Evolutionary conservation across 768 basidiomycete genomes (phyloP).

Genomic region (Mycena maculata): DNA sequence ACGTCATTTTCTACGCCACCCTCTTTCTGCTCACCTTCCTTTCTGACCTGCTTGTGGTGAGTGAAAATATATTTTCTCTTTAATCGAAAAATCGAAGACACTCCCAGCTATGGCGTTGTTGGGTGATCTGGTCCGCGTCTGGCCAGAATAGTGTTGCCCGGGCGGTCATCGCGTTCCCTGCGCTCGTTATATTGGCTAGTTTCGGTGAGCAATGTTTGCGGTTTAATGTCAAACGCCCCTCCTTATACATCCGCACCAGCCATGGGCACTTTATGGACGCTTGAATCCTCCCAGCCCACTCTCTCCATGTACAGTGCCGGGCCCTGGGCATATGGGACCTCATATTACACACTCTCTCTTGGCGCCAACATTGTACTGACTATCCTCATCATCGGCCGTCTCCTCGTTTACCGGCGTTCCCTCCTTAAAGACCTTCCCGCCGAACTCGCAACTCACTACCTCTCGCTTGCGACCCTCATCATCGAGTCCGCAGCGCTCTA

Average conservation of each 20-base stretch:
- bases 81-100: too few relatives aligned
- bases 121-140: conserved; percentile 57
- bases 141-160: conserved; percentile 45
- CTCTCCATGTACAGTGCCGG: conserved; percentile 53
- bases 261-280: conserved; percentile 56
- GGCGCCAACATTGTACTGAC: conserved; percentile 56
- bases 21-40: conserved; percentile 57
- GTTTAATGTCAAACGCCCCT: neutral
- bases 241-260: conserved; percentile 38
- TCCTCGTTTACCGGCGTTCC: conserved; percentile 47
- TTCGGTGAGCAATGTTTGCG: conserved; percentile 49
- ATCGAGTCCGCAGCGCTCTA: conserved; percentile 60
- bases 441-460: conserved; percentile 50
- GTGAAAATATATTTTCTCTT: conserved; percentile 20
- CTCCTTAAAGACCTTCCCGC: conserved; percentile 45
- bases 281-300: conserved; percentile 54
- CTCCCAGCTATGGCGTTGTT: conserved; percentile 58
- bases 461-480: conserved; percentile 51
- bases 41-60: conserved; percentile 56
- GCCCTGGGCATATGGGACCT: conserved; percentile 50
- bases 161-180: conserved; percentile 50
- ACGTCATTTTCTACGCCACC: conserved; percentile 57
- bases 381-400: conserved; percentile 50
- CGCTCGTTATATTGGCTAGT: conserved; percentile 50
- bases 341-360: conserved; percentile 54